Evolutionary conservation across 2,329 filamentous ascomycete genomes (phyloP).

Genomic region (Colletotrichum sojae): DNA sequence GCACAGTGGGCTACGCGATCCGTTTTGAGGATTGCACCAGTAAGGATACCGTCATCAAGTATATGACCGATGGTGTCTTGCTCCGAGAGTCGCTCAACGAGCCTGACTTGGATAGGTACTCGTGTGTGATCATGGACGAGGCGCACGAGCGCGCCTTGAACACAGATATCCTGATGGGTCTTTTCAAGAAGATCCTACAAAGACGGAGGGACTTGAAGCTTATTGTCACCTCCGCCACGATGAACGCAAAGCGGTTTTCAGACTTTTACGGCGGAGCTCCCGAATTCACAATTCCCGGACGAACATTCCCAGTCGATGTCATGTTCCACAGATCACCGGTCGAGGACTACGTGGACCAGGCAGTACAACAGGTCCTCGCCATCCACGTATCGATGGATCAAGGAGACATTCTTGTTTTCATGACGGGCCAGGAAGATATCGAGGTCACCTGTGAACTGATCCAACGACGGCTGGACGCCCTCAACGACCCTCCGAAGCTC

Average conservation of each 20-base stretch:
- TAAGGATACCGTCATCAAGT: constrained; percentile 96
- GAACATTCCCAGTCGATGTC: constrained; percentile 97
- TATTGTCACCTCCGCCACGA: constrained; percentile 97
- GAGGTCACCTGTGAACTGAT: constrained; percentile 96
- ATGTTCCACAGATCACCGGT: constrained; percentile 96
- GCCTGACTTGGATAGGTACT: constrained; percentile 93
- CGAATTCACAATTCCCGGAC: constrained; percentile 94
- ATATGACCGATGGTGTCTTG: constrained; percentile 98
- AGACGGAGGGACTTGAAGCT: constrained; percentile 92
- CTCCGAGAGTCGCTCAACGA: constrained; percentile 94
- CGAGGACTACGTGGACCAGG: constrained; percentile 97
- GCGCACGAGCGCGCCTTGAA: constrained; percentile 97
- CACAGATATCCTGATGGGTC: constrained; percentile 95
- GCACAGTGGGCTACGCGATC: constrained; percentile 94
- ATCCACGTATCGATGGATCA: constrained; percentile 96
- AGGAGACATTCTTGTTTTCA: constrained; percentile 97
- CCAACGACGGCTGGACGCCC: constrained; percentile 85
- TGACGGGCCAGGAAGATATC: constrained; percentile 99
- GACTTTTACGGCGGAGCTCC: constrained; percentile 97
- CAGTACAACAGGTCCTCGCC: constrained; percentile 93
- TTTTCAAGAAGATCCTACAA: constrained; percentile 97
- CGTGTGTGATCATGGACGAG: constrained; percentile 99
- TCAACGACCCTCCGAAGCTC: constrained; percentile 95
- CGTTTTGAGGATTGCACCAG: constrained; percentile 99
- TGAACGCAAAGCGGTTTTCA: constrained; percentile 97